Evolutionary conservation across 768 basidiomycete species (phyloP), one percentile per base, ranked within the genome.

Genomic region (Hebeloma cylindrosporum): DNA sequence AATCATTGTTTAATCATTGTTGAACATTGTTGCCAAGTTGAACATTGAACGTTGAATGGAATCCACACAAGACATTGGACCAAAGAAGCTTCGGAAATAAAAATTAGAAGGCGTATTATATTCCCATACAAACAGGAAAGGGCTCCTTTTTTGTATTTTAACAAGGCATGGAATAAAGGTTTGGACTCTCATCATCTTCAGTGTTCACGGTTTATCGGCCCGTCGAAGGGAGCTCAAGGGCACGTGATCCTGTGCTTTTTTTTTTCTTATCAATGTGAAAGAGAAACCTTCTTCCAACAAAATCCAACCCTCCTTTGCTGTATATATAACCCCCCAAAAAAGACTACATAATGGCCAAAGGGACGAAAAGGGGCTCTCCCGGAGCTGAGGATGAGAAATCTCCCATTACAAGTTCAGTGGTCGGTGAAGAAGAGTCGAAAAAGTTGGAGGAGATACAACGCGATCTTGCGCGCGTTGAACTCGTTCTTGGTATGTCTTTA

Each of bases 301-400:
- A 5, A 28, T 20, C 17, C 20, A 29, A 26, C 14, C 28, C 22
- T 45, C 16, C 10, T 37, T 39, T 37, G 22, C 36, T 20, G 28
- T 22, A 22, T 42, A 33, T 23, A n/a, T 11, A 27, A n/a, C 22
- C 10, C 22, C 16, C 30, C 30, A 11, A 25, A 27, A 16, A n/a
- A 38, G n/a, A 40, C 38, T 42, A 17, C 48, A 50, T 44, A 43
- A 74, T 73, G 71, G 59, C 60, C 44, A 76, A 73, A 54, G 74
- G 77, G 33, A 81, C 75, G 57, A 88, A 92, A 73, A 85, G 89
- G 66, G 81, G 77, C 31, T 85, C 86, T 46, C 84, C 88, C n/a
- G 88, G 87, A 8, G 78, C 83, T 32, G 84, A 87, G 36, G 77
- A 72, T n/a, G 80, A 80, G 62, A 89, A 88, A 63, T 75, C 74